Conservation (phyloP, 2,329 filamentous ascomycete genomes). For the Colletotrichum neosansevieriae region DNA sequence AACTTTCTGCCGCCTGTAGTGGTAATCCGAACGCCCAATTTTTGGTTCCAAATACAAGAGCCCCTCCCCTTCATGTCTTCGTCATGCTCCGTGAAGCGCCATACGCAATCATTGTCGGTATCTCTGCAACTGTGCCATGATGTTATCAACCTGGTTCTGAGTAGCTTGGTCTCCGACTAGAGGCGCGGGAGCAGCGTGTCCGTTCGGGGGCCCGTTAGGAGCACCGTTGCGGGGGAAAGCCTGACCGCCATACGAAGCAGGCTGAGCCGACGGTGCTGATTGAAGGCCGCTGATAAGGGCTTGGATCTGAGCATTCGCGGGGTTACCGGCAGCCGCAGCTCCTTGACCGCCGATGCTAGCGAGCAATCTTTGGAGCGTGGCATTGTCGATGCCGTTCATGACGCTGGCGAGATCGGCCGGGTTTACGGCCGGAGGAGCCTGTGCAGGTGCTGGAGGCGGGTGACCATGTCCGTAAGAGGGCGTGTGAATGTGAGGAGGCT, state of each 20-base stretch:
- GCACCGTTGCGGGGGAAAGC: constrained; percentile 35
- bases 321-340: constrained; percentile 40
- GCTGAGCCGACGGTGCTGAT: constrained; percentile 42
- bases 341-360: constrained; percentile 54
- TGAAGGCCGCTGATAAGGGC: constrained; percentile 57
- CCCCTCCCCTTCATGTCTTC: constrained; percentile 34
- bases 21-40: constrained; percentile 25
- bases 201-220: constrained; percentile 43
- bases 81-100: constrained; percentile 6
- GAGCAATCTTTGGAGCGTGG: constrained; percentile 77
- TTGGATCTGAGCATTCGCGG: constrained; percentile 54
- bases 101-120: constrained; percentile 64
- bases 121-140: constrained; percentile 78
- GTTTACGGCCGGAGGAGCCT: constrained; percentile 46
- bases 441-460: constrained; percentile 42
- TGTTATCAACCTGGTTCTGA: constrained; percentile 75
- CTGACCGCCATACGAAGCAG: constrained; percentile 46
- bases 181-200: constrained; percentile 38
- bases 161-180: constrained; percentile 55
- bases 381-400: constrained; percentile 76
- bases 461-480: constrained; percentile 27
- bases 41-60: constrained; percentile 18
- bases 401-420: constrained; percentile 71
- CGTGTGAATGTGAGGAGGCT: constrained; percentile 33
- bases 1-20: constrained; percentile 12